phyloP scores from a whole-genome alignment of 331 rosid species.

The Rhamnella rubrinervis region DNA sequence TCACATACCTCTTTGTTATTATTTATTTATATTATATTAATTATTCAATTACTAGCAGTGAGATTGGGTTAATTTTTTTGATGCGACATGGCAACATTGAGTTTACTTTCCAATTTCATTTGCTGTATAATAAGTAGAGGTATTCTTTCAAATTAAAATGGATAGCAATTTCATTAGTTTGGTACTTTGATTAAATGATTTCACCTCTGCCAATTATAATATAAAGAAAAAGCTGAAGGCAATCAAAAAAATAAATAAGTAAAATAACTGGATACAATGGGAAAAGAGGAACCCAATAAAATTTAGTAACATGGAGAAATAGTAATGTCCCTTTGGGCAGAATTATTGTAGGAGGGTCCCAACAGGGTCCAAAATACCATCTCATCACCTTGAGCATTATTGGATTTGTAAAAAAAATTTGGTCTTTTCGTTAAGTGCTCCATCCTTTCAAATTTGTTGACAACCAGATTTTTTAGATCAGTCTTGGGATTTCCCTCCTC shows the following conservation, averaged over 20 bases:
- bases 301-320: constrained; percentile 1
- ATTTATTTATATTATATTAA: constrained; percentile 18
- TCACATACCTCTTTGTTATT: constrained; percentile 15
- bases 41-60: constrained; percentile 10
- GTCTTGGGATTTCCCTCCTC: too few relatives aligned
- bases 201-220: not conserved
- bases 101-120: not conserved
- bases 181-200: not conserved
- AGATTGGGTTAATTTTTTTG: not conserved
- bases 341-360: constrained; percentile 46
- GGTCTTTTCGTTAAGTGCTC: constrained; percentile 26
- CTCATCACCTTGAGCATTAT: constrained; percentile 30
- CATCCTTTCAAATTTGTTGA: constrained; percentile 21
- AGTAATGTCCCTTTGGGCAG: constrained; percentile 3
- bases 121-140: not conserved
- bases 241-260: too few relatives aligned
- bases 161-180: not conserved
- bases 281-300: not conserved
- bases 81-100: not conserved
- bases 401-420: constrained; percentile 7
- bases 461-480: not conserved
- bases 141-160: not conserved
- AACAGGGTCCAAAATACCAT: constrained; percentile 20
- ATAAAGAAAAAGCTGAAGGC: not conserved
- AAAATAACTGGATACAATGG: not conserved